These are phyloP conservation scores for Termitomyces sp. DNA, from an alignment of 768 basidiomycete species.

Conservation along the genomic window DNA sequence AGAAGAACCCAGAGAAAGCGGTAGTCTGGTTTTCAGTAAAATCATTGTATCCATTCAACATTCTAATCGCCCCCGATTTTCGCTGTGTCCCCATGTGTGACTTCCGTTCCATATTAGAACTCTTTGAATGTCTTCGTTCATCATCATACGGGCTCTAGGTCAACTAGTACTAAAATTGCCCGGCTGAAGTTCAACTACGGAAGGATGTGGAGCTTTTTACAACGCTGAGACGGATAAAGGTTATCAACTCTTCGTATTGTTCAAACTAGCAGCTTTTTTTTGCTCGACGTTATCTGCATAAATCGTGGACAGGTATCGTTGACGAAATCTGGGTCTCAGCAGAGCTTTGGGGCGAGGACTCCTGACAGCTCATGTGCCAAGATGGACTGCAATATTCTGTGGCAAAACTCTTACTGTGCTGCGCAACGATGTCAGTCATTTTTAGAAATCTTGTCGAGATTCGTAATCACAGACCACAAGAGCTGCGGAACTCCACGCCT, in stretches of 20 bases:
- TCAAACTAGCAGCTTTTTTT: neutral
- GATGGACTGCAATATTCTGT: neutral
- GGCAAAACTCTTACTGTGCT: neutral
- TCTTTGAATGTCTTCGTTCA: neutral
- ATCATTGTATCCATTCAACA: neutral
- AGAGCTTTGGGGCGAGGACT: no score
- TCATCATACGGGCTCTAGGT: neutral
- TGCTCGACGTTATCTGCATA: neutral
- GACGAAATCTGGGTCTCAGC: neutral
- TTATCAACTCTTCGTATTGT: neutral
- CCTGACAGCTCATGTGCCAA: neutral
- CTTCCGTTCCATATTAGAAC: no score
- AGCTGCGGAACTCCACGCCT: neutral
- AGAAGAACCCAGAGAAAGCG: constrained; percentile 41
- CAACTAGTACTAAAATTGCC: no score
- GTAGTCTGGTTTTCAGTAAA: constrained; percentile 9
- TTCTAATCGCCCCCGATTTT: neutral
- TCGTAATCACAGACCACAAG: neutral
- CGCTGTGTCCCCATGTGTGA: neutral
- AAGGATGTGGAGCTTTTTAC: no score
- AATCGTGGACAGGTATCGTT: neutral
- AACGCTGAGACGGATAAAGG: neutral
- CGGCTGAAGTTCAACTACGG: no score
- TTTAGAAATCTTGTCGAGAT: neutral
- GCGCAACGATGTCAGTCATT: neutral